These are phyloP conservation scores for Eucalyptus guilfoylei DNA, from an alignment of 345 rosid species.

Conservation along the genomic window DNA sequence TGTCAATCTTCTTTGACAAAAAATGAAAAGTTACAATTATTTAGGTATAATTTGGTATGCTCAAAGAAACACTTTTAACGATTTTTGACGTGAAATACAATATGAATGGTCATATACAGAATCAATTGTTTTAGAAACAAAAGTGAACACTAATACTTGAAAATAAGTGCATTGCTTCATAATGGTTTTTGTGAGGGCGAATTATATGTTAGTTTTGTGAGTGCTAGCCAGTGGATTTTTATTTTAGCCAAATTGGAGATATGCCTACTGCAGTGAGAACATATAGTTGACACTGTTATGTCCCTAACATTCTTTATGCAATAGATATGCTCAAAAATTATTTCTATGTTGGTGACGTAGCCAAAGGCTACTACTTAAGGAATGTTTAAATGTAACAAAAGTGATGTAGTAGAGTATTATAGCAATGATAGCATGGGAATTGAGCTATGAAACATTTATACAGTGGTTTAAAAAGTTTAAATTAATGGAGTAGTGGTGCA, in stretches of 20 bases:
- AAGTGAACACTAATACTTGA: background rate
- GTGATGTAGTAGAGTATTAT: background rate
- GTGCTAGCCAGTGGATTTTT: background rate
- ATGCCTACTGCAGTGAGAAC: background rate
- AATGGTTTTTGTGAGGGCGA: background rate
- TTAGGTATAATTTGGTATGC: background rate
- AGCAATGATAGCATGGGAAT: background rate
- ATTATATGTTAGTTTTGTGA: background rate
- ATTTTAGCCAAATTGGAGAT: background rate
- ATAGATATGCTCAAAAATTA: background rate
- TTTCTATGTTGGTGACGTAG: background rate
- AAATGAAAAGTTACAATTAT: background rate
- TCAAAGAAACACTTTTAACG: background rate
- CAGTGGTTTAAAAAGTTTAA: background rate
- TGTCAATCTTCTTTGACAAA: background rate
- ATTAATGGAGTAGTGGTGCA: background rate
- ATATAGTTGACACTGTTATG: background rate
- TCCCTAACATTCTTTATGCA: background rate
- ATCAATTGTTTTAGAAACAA: background rate
- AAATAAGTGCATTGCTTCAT: background rate
- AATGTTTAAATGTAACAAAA: background rate
- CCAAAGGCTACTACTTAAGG: background rate
- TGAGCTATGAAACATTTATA: background rate
- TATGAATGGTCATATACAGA: background rate
- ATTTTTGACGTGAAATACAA: background rate